phyloP scores from a whole-genome alignment of 2,329 filamentous ascomycete species.

The Epichloe elymi region DNA sequence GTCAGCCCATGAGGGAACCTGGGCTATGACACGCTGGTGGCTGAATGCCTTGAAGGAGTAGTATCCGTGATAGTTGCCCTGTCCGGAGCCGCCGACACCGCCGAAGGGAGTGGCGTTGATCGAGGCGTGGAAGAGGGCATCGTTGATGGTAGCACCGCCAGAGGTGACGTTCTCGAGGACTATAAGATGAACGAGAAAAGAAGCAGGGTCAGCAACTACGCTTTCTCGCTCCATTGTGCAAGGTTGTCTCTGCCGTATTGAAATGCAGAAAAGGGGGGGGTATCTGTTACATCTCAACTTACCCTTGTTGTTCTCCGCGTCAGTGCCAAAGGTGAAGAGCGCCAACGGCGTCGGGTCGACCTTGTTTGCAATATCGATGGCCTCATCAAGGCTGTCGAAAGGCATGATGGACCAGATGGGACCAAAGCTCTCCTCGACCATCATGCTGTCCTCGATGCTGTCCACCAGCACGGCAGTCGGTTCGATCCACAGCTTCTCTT shows the following conservation, averaged over 20 bases:
- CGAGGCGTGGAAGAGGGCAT: constrained; percentile 29
- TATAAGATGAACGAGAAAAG: constrained; percentile 5
- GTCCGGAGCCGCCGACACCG: constrained; percentile 35
- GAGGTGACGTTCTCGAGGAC: constrained; percentile 27
- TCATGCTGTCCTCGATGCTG: constrained; percentile 56
- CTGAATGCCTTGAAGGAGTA: constrained; percentile 32
- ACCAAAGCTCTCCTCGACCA: constrained; percentile 79
- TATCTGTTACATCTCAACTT: constrained; percentile 13
- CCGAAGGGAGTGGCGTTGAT: constrained; percentile 32
- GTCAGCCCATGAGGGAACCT: constrained; percentile 25
- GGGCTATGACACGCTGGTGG: constrained; percentile 25
- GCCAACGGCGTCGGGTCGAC: constrained; percentile 75
- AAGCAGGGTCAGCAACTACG: neutral
- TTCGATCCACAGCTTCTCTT: constrained; percentile 70
- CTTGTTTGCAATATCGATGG: constrained; percentile 67
- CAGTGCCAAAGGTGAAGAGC: constrained; percentile 74
- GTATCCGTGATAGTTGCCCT: constrained; percentile 34
- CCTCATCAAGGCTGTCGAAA: constrained; percentile 69
- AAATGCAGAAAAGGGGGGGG: neutral
- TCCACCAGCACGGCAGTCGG: constrained; percentile 84
- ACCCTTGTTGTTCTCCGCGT: constrained; percentile 64
- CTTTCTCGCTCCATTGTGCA: neutral
- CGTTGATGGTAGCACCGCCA: constrained; percentile 38
- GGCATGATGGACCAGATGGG: constrained; percentile 79
- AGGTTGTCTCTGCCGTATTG: no score